Evolutionary conservation across 2,329 filamentous ascomycete genomes (phyloP).

Genomic region (Fusarium agapanthi): DNA sequence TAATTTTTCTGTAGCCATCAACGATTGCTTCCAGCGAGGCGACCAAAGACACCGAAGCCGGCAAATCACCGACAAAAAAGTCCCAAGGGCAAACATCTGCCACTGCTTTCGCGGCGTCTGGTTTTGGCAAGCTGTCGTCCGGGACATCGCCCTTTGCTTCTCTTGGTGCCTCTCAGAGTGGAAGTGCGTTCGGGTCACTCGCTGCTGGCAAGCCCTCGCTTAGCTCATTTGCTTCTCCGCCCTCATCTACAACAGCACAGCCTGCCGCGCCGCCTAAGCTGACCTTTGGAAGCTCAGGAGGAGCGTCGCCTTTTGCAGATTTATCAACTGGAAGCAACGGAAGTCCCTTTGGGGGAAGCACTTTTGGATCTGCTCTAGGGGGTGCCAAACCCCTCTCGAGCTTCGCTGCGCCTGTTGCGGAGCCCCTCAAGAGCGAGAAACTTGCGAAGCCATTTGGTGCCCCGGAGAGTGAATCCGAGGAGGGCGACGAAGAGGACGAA

Average conservation of each 20-base stretch:
- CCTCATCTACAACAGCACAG: slow-evolving; percentile 34
- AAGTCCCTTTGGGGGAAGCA: slow-evolving; percentile 51
- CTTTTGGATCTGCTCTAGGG: slow-evolving; percentile 50
- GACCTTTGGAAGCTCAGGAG: slow-evolving; percentile 55
- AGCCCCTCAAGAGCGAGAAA: slow-evolving; percentile 63
- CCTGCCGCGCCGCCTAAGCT: slow-evolving; percentile 55
- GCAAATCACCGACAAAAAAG: slow-evolving; percentile 40
- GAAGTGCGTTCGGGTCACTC: slow-evolving; percentile 59
- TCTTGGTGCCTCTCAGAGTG: slow-evolving; percentile 57
- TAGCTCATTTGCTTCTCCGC: slow-evolving; percentile 47
- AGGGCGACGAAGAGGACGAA: slow-evolving; percentile 51
- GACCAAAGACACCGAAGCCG: slow-evolving; percentile 33
- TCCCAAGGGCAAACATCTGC: slow-evolving; percentile 56
- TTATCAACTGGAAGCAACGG: slow-evolving; percentile 54
- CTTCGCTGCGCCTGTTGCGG: slow-evolving; percentile 72
- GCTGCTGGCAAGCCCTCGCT: slow-evolving; percentile 46
- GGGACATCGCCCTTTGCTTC: slow-evolving; percentile 72
- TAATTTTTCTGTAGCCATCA: slow-evolving; percentile 32
- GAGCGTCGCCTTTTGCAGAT: slow-evolving; percentile 58
- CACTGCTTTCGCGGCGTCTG: slow-evolving; percentile 73
- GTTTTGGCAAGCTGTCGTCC: slow-evolving; percentile 71
- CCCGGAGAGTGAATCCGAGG: slow-evolving; percentile 71
- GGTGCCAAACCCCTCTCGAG: slow-evolving; percentile 63
- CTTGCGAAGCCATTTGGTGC: slow-evolving; percentile 80
- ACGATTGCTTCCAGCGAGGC: slow-evolving; percentile 28